A percentile compares a stretch with the other conserved stretches of the same genome.
Evolutionary conservation across 495 filamentous ascomycete species (phyloP).

Genomic region (Aspergillus kassunensis): DNA sequence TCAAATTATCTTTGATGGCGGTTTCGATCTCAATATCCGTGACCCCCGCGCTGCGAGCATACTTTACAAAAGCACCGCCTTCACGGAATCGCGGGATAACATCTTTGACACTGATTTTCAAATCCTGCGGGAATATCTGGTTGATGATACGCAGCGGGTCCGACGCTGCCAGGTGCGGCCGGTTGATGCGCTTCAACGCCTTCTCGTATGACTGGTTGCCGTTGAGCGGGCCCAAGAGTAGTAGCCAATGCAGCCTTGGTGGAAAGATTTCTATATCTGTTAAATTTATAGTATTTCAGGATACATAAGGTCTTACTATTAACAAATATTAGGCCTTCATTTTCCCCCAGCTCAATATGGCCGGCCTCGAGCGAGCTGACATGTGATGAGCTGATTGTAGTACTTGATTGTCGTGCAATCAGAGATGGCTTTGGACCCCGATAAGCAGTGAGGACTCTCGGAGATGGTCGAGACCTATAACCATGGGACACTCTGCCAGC

Average conservation of each 20-base stretch:
- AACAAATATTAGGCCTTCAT: constrained; percentile 83
- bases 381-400: constrained; percentile 19
- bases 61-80: constrained; percentile 92
- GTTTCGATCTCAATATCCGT: constrained; percentile 56
- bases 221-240: constrained; percentile 57
- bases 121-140: constrained; percentile 52
- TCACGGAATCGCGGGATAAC: constrained; percentile 82
- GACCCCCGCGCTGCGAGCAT: constrained; percentile 54
- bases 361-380: constrained; percentile 45
- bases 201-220: constrained; percentile 53
- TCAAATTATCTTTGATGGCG: constrained; percentile 51
- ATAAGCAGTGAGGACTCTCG: constrained; percentile 1
- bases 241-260: constrained; percentile 63
- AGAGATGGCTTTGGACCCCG: not conserved
- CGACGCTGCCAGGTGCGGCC: constrained; percentile 49
- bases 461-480: not conserved
- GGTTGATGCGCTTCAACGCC: constrained; percentile 61
- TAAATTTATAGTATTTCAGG: not conserved
- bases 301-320: constrained; percentile 60
- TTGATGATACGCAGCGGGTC: constrained; percentile 63
- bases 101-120: constrained; percentile 68
- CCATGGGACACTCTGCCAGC: constrained; percentile 3
- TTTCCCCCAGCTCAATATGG: constrained; percentile 66
- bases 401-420: constrained; percentile 1
- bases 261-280: constrained; percentile 70